Base-by-base conservation (phyloP, 768 basidiomycete genomes). In the Crucibulum laeve region DNA sequence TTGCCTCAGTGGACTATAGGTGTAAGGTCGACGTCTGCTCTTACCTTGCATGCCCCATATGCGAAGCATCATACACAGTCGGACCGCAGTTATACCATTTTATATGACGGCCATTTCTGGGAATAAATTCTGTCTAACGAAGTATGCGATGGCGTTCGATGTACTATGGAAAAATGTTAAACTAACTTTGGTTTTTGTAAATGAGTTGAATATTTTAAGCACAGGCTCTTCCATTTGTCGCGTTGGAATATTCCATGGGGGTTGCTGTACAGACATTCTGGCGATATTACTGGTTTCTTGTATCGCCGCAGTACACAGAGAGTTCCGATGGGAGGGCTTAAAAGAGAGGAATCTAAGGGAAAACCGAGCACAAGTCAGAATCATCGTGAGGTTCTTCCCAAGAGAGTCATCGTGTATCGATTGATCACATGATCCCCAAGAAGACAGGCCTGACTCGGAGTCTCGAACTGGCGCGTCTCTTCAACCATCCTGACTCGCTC, bases 21-120 rank as follows among this genome's bases (percentile, higher is more conserved):
- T 14, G 10, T 42, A 38, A 24, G 23, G 10, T 26, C 24, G 48
- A n/a, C n/a, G 23, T 34, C n/a, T 35, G 8, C 18, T 36, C 64
- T 53, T 59, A 95, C 92, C 94, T 82, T 5, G 96, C 96, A 69
- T 99, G 96, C 4, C 96, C 96, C 90, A 99, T 92, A 63, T 99
- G 96, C 32, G 91, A 87, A 10, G 92, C 82, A 71, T 99, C 96
- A 62, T 99, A 99, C 6, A 99, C 96, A 0, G 96, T 99, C 14
- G 96, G 95, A 7, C 96, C 95, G 57, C 96, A 99, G 62, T 96
- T 97, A 61, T 99, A 98, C 94, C 94, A 98, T 55, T 94, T 93
- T n/a, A 95, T 82, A 51, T 78, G 78, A 1, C 78, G 75, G 0
- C 84, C 85, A 48, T 78, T 68, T 40, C 59, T 70, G 4, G 91